Evolutionary conservation across 2,329 filamentous ascomycete species (phyloP).

Genomic region (Ceratocystis albifundus): DNA sequence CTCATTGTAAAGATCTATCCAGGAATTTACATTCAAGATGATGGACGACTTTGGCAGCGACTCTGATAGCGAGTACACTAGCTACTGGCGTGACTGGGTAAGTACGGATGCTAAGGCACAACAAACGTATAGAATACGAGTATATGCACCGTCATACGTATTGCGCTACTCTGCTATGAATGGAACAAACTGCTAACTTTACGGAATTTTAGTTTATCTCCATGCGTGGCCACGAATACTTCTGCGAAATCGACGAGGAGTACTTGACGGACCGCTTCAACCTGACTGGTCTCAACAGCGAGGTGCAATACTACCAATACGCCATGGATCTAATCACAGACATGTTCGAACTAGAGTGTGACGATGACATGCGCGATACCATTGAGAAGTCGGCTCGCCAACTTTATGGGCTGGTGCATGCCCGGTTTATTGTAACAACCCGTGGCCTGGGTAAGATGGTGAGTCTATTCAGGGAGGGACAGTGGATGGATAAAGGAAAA

Average conservation of each 20-base stretch:
- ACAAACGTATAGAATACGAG: no score
- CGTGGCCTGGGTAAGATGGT: conserved; percentile 94
- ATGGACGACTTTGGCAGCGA: conserved; percentile 99
- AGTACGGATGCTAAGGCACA: conserved; percentile 33
- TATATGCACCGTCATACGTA: not conserved
- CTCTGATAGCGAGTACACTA: conserved; percentile 97
- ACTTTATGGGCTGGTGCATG: conserved; percentile 90
- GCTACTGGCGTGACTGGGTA: conserved; percentile 99
- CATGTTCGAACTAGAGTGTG: conserved; percentile 96
- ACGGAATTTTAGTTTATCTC: conserved; percentile 69
- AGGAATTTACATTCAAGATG: conserved; percentile 26
- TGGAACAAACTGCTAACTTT: not conserved
- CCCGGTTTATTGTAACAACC: conserved; percentile 92
- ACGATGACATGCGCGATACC: conserved; percentile 94
- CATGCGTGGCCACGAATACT: conserved; percentile 95
- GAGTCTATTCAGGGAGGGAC: conserved; percentile 27
- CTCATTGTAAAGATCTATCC: not conserved
- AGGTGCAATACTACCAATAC: conserved; percentile 98
- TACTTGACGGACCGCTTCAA: conserved; percentile 98
- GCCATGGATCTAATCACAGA: conserved; percentile 94
- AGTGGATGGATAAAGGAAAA: not conserved
- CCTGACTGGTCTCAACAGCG: conserved; percentile 87
- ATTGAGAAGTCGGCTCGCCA: conserved; percentile 96
- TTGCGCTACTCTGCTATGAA: not conserved
- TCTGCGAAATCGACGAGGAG: conserved; percentile 98